A percentile compares a stretch with the other conserved stretches of the same genome.
phyloP scores from a whole-genome alignment of 169 alveolate genomes.

The Plasmodium gallinaceum region DNA sequence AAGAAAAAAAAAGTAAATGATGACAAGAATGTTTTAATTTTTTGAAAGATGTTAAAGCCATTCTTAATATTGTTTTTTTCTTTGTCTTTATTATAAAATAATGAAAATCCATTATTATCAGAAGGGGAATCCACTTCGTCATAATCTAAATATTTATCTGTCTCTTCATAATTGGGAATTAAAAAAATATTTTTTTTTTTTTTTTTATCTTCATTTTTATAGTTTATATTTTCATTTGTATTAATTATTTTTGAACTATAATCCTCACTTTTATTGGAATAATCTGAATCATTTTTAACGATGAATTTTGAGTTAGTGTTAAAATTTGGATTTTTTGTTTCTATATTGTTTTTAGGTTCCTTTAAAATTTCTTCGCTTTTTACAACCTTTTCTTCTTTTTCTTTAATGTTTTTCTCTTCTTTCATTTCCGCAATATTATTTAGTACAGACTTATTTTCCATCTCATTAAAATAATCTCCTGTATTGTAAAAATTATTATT shows the following conservation, averaged over 20 bases:
- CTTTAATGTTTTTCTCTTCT: background rate
- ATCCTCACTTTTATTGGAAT: background rate
- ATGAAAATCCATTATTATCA: slow-evolving; percentile 1
- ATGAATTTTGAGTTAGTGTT: background rate
- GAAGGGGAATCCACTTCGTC: slow-evolving; percentile 9
- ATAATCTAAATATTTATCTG: background rate
- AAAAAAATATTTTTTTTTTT: slow-evolving; percentile 4
- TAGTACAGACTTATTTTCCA: too few species aligned
- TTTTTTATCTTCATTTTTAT: background rate
- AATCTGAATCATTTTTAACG: background rate
- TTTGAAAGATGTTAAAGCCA: slow-evolving; percentile 11
- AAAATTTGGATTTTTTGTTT: background rate
- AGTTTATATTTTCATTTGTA: background rate
- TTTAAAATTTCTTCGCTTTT: background rate
- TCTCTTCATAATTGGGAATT: slow-evolving; percentile 31
- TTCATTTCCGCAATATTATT: too few species aligned
- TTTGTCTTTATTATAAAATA: background rate
- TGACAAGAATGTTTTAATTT: slow-evolving; percentile 32
- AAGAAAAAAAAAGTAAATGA: slow-evolving; percentile 64
- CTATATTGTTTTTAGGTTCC: background rate
- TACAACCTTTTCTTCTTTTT: background rate
- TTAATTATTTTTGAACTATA: background rate
- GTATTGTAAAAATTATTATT: too few species aligned
- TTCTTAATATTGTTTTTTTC: slow-evolving; percentile 6
- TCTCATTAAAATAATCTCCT: too few species aligned